Evolutionary conservation across 768 basidiomycete genomes (phyloP), one percentile per base, ranked within the genome.

Genomic region (Xerocomellus chrysenteron): DNA sequence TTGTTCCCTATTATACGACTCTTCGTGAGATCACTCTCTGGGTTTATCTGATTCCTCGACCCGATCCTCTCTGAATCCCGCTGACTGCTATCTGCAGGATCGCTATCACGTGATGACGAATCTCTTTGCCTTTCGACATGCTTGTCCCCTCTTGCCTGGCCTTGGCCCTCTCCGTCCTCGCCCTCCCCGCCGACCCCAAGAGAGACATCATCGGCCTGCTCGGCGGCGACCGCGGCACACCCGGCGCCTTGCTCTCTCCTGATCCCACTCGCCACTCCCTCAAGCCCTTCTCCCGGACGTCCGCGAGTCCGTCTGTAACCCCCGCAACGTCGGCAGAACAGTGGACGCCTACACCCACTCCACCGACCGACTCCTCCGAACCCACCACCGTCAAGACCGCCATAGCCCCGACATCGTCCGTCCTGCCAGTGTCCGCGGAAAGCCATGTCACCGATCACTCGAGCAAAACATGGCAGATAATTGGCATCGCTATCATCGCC

Each of bases 1-100:
- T 53, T 48, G 82, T 84, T 85, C 79, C 82, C 82, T 84, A 83
- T 83, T 84, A 83, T 79, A 79, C 76, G 81, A 83, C 37, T 37
- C 45, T 46, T 46, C 49, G 61, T 76, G 78, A 81, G 77, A 79
- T 78, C 66, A 69, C 66, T 60, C 64, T 70, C 74, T 73, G 74
- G 74, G 73, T 78, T 72, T 74, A 69, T 62, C 80, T 81, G 79
- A 80, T 32, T 36, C n/a, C 17, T 16, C 10, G 32, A 32, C 32
- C 32, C 11, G 32, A 32, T 32, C 32, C 35, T 21, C 35, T 21
- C n/a, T n/a, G n/a, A 40, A 40, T 14, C 13, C 36, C 16, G 36
- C 36, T 37, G 14, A 32, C 32, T 32, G 32, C 32, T 4, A 32
- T 32, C 32, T 7, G 10, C 10, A 32, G 32, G 32, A 32, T 32